These are phyloP conservation scores for Cytospora leucostoma DNA, from an alignment of 2,329 filamentous ascomycete species.

Conservation along the genomic window DNA sequence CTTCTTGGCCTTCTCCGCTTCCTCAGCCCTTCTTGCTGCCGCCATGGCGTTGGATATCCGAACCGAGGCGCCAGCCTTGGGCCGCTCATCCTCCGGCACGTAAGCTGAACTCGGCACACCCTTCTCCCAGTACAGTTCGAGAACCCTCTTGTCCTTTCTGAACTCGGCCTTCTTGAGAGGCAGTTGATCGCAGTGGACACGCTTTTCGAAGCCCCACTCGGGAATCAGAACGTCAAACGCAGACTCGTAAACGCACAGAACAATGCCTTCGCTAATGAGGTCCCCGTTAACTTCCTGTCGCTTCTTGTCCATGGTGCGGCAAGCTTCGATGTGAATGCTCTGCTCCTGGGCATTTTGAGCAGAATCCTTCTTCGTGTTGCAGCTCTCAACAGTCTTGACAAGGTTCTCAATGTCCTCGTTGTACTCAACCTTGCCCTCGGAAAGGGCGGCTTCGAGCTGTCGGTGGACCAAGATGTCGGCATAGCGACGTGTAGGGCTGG, in stretches of 20 bases:
- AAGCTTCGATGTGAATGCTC: constrained; percentile 97
- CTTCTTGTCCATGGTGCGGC: constrained; percentile 92
- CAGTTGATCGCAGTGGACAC: constrained; percentile 96
- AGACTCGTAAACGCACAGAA: constrained; percentile 96
- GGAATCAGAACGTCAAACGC: constrained; percentile 98
- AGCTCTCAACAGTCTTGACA: constrained; percentile 89
- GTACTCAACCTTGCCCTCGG: constrained; percentile 80
- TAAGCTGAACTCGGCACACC: constrained; percentile 95
- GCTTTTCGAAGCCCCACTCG: constrained; percentile 98
- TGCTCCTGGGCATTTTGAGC: constrained; percentile 97
- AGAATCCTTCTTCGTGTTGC: constrained; percentile 99
- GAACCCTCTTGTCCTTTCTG: constrained; percentile 89
- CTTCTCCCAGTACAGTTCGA: constrained; percentile 99
- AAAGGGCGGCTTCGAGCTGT: constrained; percentile 85
- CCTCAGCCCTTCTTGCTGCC: constrained; percentile 78
- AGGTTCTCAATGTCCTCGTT: constrained; percentile 85
- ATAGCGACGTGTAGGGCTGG: constrained; percentile 90
- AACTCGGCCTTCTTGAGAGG: constrained; percentile 99
- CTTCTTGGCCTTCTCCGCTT: constrained; percentile 76
- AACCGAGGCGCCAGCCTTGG: constrained; percentile 75
- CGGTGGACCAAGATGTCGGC: constrained; percentile 94
- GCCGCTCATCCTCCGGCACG: constrained; percentile 93
- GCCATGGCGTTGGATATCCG: constrained; percentile 74
- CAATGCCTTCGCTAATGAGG: constrained; percentile 91
- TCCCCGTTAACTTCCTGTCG: constrained; percentile 85